Evolutionary conservation across 129 eudicot genomes (phyloP).

Genomic region (Helianthus annuus): HanXRQr2.0-SUNRISE NC_035448.2:50065105-50065604

Average conservation of each 20-base stretch:
- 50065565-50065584: conserved; percentile 40
- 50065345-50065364: conserved; percentile 86
- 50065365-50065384: conserved; percentile 70
- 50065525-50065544: conserved; percentile 64
- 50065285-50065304: conserved; percentile 59
- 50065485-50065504: conserved; percentile 58
- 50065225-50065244: background rate
- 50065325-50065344: conserved; percentile 79
- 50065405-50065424: conserved; percentile 69
- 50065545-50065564: conserved; percentile 52
- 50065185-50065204: background rate
- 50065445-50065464: conserved; percentile 69
- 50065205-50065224: background rate
- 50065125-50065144: conserved; percentile 78
- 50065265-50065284: conserved; percentile 5
- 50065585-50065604: conserved; percentile 34
- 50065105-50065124: conserved; percentile 75
- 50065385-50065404: conserved; percentile 70
- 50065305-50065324: conserved; percentile 86
- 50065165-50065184: background rate
- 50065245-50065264: background rate
- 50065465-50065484: conserved; percentile 85
- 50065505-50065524: conserved; percentile 50
- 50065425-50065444: conserved; percentile 66
- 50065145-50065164: conserved; percentile 1